Conservation (phyloP, 805 yeast genomes). For the Pichia exigua region DNA sequence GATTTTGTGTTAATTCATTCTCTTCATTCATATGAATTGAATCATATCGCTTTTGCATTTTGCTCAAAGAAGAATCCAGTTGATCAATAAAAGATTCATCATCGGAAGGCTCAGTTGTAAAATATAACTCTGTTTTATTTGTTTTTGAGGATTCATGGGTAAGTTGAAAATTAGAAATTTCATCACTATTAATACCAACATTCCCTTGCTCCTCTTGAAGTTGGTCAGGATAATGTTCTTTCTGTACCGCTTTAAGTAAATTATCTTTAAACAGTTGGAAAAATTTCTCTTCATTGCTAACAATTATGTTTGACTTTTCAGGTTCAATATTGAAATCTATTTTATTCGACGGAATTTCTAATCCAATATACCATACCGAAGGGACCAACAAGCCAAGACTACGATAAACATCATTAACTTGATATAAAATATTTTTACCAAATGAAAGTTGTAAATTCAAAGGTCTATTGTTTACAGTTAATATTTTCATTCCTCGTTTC, state of each 20-base stretch:
- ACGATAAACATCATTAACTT: constrained; percentile 21
- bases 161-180: not conserved
- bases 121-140: not conserved
- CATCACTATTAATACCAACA: not conserved
- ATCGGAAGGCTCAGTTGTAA: not conserved
- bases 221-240: constrained; percentile 9
- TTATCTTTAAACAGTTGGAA: constrained; percentile 13
- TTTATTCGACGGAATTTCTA: constrained; percentile 16
- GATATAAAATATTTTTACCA: constrained; percentile 25
- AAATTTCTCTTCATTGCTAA: constrained; percentile 19
- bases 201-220: not conserved
- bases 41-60: not conserved
- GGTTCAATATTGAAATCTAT: constrained; percentile 40
- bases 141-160: not conserved
- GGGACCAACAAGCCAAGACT: constrained; percentile 24
- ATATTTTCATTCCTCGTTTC: constrained; percentile 20
- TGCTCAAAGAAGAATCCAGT: not conserved
- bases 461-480: constrained; percentile 30
- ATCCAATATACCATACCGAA: constrained; percentile 29
- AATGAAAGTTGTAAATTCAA: constrained; percentile 22
- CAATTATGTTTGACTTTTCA: constrained; percentile 33
- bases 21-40: not conserved
- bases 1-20: not conserved
- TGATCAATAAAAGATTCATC: constrained; percentile 3
- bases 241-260: constrained; percentile 3